Evolutionary conservation across 306 rosid species (phyloP).

Genomic region (Rosa persica): DNA sequence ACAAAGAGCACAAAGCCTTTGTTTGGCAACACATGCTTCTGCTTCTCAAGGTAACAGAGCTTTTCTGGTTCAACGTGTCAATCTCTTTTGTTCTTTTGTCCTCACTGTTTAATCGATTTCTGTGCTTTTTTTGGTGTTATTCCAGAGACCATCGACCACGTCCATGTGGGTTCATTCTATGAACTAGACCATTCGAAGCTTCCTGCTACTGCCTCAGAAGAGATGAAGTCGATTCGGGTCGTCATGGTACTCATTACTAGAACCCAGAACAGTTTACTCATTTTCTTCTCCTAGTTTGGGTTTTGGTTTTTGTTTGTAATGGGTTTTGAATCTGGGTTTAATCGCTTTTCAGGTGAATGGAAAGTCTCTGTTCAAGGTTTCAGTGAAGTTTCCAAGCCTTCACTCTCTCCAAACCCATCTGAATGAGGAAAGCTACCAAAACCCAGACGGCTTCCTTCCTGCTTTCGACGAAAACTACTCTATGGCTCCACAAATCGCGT

Average conservation of each 20-base stretch:
- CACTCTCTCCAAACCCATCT: slow-evolving; percentile 61
- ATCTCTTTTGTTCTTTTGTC: background rate
- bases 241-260: slow-evolving; percentile 52
- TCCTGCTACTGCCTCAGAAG: slow-evolving; percentile 45
- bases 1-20: slow-evolving; percentile 33
- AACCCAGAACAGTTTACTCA: background rate
- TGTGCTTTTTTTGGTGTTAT: slow-evolving; percentile 3
- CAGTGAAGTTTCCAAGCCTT: slow-evolving; percentile 67
- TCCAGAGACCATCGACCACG: slow-evolving; percentile 42
- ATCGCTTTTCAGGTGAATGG: slow-evolving; percentile 54
- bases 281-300: slow-evolving; percentile 1
- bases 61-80: background rate
- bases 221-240: slow-evolving; percentile 52
- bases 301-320: background rate
- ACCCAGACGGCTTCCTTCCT: slow-evolving; percentile 43
- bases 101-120: background rate
- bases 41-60: slow-evolving; percentile 17
- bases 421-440: slow-evolving; percentile 30
- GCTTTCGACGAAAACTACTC: slow-evolving; percentile 59
- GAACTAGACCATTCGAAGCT: slow-evolving; percentile 67
- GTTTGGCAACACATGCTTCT: slow-evolving; percentile 48
- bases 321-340: background rate
- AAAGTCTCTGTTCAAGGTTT: slow-evolving; percentile 39
- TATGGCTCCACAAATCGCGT: slow-evolving; percentile 52
- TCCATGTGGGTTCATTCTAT: slow-evolving; percentile 63